Base-by-base conservation (phyloP, 257 asterid genomes). In the Ligustrum vulgare region DNA sequence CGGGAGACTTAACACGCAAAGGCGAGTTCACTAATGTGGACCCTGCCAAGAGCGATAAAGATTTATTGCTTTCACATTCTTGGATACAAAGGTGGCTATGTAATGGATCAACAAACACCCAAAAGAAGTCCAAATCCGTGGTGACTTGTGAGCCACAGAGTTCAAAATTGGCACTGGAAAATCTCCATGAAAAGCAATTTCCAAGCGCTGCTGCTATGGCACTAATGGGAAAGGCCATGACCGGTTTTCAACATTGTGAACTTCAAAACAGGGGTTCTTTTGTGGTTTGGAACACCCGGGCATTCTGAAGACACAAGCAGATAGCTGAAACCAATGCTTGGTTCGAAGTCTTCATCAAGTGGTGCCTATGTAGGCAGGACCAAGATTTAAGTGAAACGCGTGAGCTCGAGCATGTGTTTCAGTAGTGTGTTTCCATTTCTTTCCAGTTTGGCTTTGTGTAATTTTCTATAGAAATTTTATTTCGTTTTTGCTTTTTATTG, bases 131-230 rank as follows among this genome's bases (percentile, higher is more conserved):
- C 25, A 88, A 84, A 78, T 60, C 76, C 3, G 69, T 54, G 20
- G 86, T 80, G 32, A 71, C 79, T 74, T 82, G 87, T 82, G 89
- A 85, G 65, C 91, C 90, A 23, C 87, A 72, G 63, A 80, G 72
- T 69, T 80, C 86, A 25, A 88, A 85, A 67, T 43, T 82, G 73
- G 79, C 82, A 33, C 5, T 67, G 36, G 84, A 86, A 77, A 82
- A 82, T 70, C 72, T 78, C 62, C 83, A 82, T 71, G 90, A 83
- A 77, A 83, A 84, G 86, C 94, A 89, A 82, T 83, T 90, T 77
- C 97, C 98, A 0, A 91, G 98, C 86, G 84, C 86, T 70, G 96
- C 87, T 65, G 97, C 97, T 23, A 90, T 93, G 96, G 98, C 97
- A 5, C 72, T 90, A 71, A 83, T 90, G 97, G 90, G 87, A 39